Evolutionary conservation across 768 basidiomycete genomes (phyloP), one percentile per base, ranked within the genome.

Genomic region (Amanita rubescens): DNA sequence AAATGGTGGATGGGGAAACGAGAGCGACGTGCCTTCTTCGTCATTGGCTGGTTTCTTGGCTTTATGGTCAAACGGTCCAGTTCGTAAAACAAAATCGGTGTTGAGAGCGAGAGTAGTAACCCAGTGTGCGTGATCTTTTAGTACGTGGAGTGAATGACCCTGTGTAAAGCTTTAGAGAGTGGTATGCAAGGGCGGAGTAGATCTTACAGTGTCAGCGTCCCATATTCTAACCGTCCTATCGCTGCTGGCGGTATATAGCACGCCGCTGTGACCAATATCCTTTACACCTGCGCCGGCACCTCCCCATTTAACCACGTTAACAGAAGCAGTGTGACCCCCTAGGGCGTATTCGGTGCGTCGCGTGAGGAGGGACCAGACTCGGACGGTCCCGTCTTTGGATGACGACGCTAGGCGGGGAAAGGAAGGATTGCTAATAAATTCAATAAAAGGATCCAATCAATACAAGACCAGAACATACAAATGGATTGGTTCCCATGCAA

Each of bases 81-180:
- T 97, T 20, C 94, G 85, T 3, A 96, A 77, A 24, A 95, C 82
- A 62, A 94, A 96, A 65, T 99, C 95, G 9, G 94, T 94, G 67
- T 94, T 95, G 51, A 97, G 76, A 3, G 96, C 85, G 41, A 99
- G 81, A 0, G 94, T 98, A 17, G 94, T 99, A 7, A 99, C 96
- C 95, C 94, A 98, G 63, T 99, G 96, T 0, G 94, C 96, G 61
- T 99, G 95, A 57, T 97, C 94, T 67, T 90, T 93, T 24, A 98
- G 72, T 0, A 85, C 84, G 61, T 94, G 79, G 34, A 97, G 72
- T 24, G 83, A 80, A 66, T 82, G 87, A 0, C 94, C 95, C 87
- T 94, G 59, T 50, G 15, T 45, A 19, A 8, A 19, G 51, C 14
- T 44, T 37, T 35, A 17, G 43, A 37, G 24, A 17, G 49, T 49